A percentile compares a stretch with the other conserved stretches of the same genome.
These are phyloP conservation scores for Prunus padus DNA, from an alignment of 306 rosid species.

Conservation along the genomic window DNA sequence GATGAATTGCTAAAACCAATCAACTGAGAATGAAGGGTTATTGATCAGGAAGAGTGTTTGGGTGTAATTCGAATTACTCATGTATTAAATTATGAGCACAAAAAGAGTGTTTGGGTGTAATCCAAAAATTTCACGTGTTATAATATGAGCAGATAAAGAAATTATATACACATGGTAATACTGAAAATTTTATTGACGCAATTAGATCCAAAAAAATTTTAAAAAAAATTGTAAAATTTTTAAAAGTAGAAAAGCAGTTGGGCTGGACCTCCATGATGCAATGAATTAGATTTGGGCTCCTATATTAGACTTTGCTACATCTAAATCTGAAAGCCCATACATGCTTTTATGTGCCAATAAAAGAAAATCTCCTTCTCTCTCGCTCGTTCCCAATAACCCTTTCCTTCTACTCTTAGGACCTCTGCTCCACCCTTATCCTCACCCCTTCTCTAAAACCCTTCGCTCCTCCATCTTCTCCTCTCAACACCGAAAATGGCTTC, in stretches of 20 bases:
- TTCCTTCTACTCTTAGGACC: neutral
- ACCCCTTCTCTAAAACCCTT: slow-evolving; percentile 31
- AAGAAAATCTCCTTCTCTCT: neutral
- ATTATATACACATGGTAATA: no score
- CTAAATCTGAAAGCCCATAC: neutral
- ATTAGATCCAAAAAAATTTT: no score
- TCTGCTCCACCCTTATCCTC: slow-evolving; percentile 48
- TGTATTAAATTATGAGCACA: no score
- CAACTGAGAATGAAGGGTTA: no score
- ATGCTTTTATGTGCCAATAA: neutral
- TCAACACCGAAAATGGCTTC: slow-evolving; percentile 38
- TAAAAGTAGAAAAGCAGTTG: neutral
- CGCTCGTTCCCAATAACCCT: neutral
- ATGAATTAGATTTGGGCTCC: neutral
- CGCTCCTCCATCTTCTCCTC: slow-evolving; percentile 12
- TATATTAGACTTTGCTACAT: no score
- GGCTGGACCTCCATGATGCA: neutral
- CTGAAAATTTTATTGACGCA: no score
- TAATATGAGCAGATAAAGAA: no score
- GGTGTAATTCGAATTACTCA: no score
- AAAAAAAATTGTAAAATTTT: neutral
- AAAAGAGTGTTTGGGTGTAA: no score
- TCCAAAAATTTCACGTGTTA: no score
- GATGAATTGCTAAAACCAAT: no score
- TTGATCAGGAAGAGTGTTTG: no score